phyloP scores from a whole-genome alignment of 1,139 yeast genomes.

The Blastobotrys aristatus region DNA sequence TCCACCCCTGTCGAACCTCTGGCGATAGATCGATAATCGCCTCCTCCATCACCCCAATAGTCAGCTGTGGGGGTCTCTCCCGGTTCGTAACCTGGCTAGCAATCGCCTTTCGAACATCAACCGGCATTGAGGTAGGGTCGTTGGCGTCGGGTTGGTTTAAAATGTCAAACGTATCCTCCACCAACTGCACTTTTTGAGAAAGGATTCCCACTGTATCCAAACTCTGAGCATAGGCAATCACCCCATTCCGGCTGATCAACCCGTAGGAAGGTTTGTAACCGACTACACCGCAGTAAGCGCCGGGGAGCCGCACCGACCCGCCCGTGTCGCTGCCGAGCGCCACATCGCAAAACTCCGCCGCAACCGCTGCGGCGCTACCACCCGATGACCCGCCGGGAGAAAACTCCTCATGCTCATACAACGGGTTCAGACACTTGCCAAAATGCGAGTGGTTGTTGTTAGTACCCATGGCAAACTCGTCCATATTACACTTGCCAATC shows the following conservation, averaged over 20 bases:
- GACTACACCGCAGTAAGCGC: constrained; percentile 72
- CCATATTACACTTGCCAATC: constrained; percentile 89
- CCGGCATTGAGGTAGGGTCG: constrained; percentile 73
- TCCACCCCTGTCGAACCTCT: constrained; percentile 46
- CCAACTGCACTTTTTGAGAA: constrained; percentile 43
- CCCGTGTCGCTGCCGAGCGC: constrained; percentile 95
- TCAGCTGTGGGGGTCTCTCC: constrained; percentile 26
- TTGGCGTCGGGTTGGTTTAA: constrained; percentile 59
- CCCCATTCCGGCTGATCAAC: constrained; percentile 85
- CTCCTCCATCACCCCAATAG: constrained; percentile 70
- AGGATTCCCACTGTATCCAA: constrained; percentile 91
- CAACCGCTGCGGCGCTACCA: constrained; percentile 91
- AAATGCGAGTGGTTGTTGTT: constrained; percentile 47
- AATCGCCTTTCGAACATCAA: constrained; percentile 24
- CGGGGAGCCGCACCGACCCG: constrained; percentile 90
- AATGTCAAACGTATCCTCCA: constrained; percentile 48
- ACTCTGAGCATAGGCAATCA: constrained; percentile 87
- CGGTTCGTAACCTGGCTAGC: constrained; percentile 10
- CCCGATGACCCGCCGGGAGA: constrained; percentile 93
- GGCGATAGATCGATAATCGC: constrained; percentile 53
- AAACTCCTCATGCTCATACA: constrained; percentile 30
- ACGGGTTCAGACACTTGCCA: constrained; percentile 64
- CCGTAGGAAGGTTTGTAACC: constrained; percentile 97
- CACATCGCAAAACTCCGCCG: constrained; percentile 59
- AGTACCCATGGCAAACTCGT: constrained; percentile 96